Evolutionary conservation across 192 early-diverging fungal genomes (phyloP), one percentile per base, ranked within the genome.

Genomic region (Backusella circina): DNA sequence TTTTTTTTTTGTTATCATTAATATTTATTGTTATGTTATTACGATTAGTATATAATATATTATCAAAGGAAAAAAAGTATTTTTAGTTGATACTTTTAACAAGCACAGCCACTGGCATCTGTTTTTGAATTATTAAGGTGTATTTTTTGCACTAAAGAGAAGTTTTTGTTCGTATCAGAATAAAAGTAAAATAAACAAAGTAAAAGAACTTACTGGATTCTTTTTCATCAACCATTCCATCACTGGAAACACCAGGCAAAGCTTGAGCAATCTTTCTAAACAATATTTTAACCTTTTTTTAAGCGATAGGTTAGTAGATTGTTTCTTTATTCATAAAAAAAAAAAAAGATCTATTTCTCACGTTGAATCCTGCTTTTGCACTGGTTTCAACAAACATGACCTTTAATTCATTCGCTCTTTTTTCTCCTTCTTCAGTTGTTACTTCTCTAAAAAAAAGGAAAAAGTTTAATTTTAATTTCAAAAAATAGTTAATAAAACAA

Each of bases 341-440:
- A 28, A 32, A 13, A 2, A 31, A 64, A 21, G 5, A 13, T 5
- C 6, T 32, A 21, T 51, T 31, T 35, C 13, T 47, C 66, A 79
- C 97, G 81, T 99, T 99, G 82, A 98, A 96, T 21, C 96, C 97
- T 8, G 96, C 97, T 84, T 98, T 99, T 50, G 98, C 97, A 75
- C 91, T 93, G 18, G 98, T 99, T 81, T 98, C 98, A 78, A 98
- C 97, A 83, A 97, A 99, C 94, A 99, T 94, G 47, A 96, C 96
- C 76, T 95, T 96, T 82, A 95, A 91, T 77, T 98, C 97, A 78
- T 95, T 95, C 9, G 96, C 95, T 80, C 95, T 95, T 87, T 96
- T 96, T 83, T 98, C 97, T 32, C 97, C 98, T 79, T 99, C 97
- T 77, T 98, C 96, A 21, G 94, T 93, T 10, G 96, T 93, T 3